Percentiles rank a stretch among this genome's conserved stretches.
Conservation (phyloP, 805 yeast genomes). For the Saturnispora dispora region DNA sequence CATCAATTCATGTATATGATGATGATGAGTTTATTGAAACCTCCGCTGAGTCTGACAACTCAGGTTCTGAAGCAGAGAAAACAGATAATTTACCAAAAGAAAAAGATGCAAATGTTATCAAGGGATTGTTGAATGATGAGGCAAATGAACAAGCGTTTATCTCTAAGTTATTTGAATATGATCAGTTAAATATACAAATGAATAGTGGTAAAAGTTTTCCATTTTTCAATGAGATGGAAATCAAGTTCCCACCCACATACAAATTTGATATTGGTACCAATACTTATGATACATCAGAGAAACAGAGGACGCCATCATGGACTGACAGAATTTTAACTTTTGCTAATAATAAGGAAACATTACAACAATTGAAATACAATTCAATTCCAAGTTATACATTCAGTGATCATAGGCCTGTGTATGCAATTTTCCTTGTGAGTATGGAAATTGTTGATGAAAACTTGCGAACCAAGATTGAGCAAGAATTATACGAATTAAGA, state of each 20-base stretch:
- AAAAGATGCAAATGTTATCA: constrained; percentile 5
- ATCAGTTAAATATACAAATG: constrained; percentile 76
- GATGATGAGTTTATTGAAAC: neutral
- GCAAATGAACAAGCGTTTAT: constrained; percentile 13
- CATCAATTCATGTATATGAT: neutral
- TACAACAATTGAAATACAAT: constrained; percentile 54
- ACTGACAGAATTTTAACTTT: constrained; percentile 76
- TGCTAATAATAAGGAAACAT: constrained; percentile 40
- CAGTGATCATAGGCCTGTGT: constrained; percentile 90
- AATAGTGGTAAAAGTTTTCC: constrained; percentile 70
- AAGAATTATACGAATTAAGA: constrained; percentile 46
- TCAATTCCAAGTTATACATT: constrained; percentile 48
- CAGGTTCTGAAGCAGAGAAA: neutral
- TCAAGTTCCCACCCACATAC: constrained; percentile 83
- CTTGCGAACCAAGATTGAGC: constrained; percentile 39
- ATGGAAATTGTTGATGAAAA: constrained; percentile 59
- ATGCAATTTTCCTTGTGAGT: constrained; percentile 55
- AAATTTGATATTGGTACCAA: constrained; percentile 85
- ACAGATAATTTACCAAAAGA: neutral
- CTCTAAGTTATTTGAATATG: constrained; percentile 47
- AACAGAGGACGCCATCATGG: constrained; percentile 94
- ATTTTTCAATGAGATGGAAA: constrained; percentile 70
- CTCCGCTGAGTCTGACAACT: neutral
- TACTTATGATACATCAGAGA: constrained; percentile 80
- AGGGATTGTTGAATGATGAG: neutral